A percentile compares a stretch with the other conserved stretches of the same genome.
Conservation (phyloP, 192 early-diverging fungal genomes). For the Coemansia sp. region DNA sequence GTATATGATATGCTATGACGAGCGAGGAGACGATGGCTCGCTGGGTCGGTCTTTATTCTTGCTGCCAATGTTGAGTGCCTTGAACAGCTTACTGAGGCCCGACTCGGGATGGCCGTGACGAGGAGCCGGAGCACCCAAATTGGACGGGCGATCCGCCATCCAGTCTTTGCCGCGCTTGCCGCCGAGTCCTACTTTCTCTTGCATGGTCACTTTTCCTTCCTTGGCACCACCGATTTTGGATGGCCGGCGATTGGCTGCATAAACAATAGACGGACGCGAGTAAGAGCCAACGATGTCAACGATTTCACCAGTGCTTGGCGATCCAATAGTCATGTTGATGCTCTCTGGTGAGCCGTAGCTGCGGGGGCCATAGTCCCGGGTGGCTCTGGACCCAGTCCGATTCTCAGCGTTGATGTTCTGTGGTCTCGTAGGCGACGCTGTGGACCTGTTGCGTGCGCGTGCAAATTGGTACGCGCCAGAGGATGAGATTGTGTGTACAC, state of each 20-base stretch:
- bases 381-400: background rate
- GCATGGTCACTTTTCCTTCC: constrained; percentile 28
- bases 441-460: background rate
- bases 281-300: constrained; percentile 36
- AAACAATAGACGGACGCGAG: constrained; percentile 26
- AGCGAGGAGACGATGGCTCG: background rate
- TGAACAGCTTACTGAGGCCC: constrained; percentile 26
- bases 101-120: constrained; percentile 29
- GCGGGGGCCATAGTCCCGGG: background rate
- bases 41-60: constrained; percentile 3
- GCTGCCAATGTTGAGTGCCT: constrained; percentile 14
- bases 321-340: constrained; percentile 24
- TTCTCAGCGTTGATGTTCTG: background rate
- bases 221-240: constrained; percentile 27
- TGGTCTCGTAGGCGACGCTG: background rate
- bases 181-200: constrained; percentile 25
- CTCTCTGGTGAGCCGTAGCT: constrained; percentile 1
- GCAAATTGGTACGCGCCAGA: background rate
- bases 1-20: background rate
- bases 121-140: constrained; percentile 26
- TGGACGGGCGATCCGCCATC: constrained; percentile 52
- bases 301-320: constrained; percentile 19
- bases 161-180: constrained; percentile 37
- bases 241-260: constrained; percentile 18
- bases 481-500: background rate